These are phyloP conservation scores for Sugiyamaella castrensis DNA, from an alignment of 1,139 yeast genomes.

Conservation along the genomic window DNA sequence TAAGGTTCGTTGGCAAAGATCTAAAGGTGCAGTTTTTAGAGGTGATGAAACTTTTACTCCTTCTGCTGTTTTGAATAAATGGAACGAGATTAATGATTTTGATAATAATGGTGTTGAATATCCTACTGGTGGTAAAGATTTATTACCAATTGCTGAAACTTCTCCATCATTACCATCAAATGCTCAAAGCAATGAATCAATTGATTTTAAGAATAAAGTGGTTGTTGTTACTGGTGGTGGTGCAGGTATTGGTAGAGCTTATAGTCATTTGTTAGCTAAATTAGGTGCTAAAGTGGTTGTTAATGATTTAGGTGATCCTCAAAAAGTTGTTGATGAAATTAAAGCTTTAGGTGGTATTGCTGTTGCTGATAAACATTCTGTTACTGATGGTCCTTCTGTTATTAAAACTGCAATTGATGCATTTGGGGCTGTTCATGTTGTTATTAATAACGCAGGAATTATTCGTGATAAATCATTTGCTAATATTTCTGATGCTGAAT, in stretches of 20 bases:
- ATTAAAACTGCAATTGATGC: conserved; percentile 72
- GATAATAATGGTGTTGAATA: conserved; percentile 59
- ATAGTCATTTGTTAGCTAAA: conserved; percentile 79
- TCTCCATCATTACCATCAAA: conserved; percentile 40
- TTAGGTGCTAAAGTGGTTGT: conserved; percentile 96
- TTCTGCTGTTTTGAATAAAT: conserved; percentile 72
- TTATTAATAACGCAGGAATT: conserved; percentile 93
- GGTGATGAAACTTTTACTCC: conserved; percentile 79
- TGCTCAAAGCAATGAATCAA: conserved; percentile 50
- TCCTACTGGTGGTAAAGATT: conserved; percentile 51
- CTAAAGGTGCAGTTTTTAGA: conserved; percentile 79
- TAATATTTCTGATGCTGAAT: conserved; percentile 79
- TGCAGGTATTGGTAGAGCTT: conserved; percentile 89
- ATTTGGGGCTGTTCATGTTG: conserved; percentile 82
- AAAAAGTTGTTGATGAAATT: conserved; percentile 73
- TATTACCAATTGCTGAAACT: conserved; percentile 37
- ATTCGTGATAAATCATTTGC: conserved; percentile 85
- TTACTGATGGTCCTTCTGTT: conserved; percentile 70
- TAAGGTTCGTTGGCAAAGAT: conserved; percentile 93
- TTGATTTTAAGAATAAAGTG: conserved; percentile 74
- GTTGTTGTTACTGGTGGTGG: conserved; percentile 96
- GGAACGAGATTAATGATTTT: conserved; percentile 63
- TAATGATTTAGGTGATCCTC: conserved; percentile 76
- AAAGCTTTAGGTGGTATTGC: conserved; percentile 75
- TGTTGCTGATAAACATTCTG: conserved; percentile 83